phyloP scores from a whole-genome alignment of 306 rosid genomes.

The Cicer cuneatum region DNA sequence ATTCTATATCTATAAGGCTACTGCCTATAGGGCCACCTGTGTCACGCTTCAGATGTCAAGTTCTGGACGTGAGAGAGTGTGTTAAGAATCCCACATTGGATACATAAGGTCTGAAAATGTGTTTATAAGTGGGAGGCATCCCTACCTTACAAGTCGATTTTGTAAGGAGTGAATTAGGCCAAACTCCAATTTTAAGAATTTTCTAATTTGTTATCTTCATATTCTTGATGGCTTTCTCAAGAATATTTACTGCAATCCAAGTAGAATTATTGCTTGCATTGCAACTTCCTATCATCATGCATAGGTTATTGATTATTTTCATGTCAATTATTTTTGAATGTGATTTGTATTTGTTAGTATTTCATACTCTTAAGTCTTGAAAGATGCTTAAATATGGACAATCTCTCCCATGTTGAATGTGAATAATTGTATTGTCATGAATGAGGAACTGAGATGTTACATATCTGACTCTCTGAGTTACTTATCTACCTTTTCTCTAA shows the following conservation, averaged over 20 bases:
- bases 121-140: too few relatives aligned
- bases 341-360: conserved; percentile 18
- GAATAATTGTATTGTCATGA: conserved; percentile 31
- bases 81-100: too few relatives aligned
- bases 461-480: conserved; percentile 10
- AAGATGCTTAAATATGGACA: conserved; percentile 30
- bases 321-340: conserved; percentile 22
- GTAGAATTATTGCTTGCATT: conserved; percentile 39
- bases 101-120: too few relatives aligned
- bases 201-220: conserved; percentile 30
- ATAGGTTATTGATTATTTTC: conserved; percentile 36
- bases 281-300: conserved; percentile 32
- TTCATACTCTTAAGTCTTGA: conserved; percentile 18
- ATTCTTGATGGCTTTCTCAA: conserved; percentile 33
- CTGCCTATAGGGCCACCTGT: too few relatives aligned
- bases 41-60: too few relatives aligned
- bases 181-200: too few relatives aligned
- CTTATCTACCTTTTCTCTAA: not conserved
- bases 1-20: too few relatives aligned
- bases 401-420: conserved; percentile 13
- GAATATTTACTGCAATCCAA: conserved; percentile 38
- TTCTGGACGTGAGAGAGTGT: too few relatives aligned
- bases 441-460: conserved; percentile 5
- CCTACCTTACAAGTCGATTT: too few relatives aligned
- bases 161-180: too few relatives aligned